Conservation (phyloP, 2,329 filamentous ascomycete genomes). For the Fusarium coffeatum region DNA sequence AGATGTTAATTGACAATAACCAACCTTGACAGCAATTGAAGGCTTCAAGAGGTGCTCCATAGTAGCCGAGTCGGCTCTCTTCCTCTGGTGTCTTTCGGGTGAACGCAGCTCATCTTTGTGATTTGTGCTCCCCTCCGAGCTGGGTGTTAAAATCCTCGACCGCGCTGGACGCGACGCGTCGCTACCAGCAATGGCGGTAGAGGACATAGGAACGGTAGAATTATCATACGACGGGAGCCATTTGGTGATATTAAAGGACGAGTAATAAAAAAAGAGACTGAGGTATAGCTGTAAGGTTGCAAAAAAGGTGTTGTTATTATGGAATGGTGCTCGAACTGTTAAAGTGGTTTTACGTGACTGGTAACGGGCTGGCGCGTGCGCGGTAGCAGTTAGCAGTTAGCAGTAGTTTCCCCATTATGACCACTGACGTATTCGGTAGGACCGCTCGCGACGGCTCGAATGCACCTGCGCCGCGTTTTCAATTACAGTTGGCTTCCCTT, state of each 20-base stretch:
- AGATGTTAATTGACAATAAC: conserved; percentile 17
- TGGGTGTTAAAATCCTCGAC: conserved; percentile 57
- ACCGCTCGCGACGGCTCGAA: background rate
- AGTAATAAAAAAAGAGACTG: conserved; percentile 9
- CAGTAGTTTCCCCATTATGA: background rate
- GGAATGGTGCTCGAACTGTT: conserved; percentile 19
- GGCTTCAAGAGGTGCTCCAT: conserved; percentile 65
- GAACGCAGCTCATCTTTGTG: conserved; percentile 48
- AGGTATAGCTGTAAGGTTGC: conserved; percentile 13
- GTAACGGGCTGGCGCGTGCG: conserved; percentile 1
- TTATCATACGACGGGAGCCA: conserved; percentile 36
- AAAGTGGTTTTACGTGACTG: conserved; percentile 32
- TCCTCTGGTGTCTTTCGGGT: conserved; percentile 51
- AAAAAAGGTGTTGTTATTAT: conserved; percentile 31
- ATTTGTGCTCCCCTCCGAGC: conserved; percentile 54
- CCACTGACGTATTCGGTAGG: conserved; percentile 29
- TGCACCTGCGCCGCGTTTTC: conserved; percentile 16
- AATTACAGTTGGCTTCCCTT: conserved; percentile 4
- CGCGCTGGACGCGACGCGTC: conserved; percentile 63
- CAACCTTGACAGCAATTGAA: conserved; percentile 65
- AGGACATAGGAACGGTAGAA: conserved; percentile 48
- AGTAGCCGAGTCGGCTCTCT: conserved; percentile 53
- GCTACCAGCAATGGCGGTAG: conserved; percentile 50
- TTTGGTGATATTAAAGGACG: conserved; percentile 17
- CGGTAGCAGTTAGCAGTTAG: background rate